Evolutionary conservation across 495 filamentous ascomycete genomes (phyloP).

Genomic region (Lepraria neglecta): DNA sequence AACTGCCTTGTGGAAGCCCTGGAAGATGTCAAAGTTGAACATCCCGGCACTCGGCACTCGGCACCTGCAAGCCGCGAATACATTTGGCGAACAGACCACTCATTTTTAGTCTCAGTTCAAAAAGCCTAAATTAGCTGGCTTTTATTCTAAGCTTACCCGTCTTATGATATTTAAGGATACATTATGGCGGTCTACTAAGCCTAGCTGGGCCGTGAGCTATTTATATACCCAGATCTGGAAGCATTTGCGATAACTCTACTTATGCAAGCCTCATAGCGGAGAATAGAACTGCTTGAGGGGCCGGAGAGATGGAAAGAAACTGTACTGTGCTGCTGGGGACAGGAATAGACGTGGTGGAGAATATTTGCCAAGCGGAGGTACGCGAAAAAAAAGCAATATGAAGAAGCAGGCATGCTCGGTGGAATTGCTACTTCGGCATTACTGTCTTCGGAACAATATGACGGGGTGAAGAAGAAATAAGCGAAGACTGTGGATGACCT

Average conservation of each 20-base stretch:
- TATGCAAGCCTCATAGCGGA: neutral
- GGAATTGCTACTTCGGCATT: too few species aligned
- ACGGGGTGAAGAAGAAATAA: neutral
- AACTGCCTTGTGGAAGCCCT: too few species aligned
- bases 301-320: neutral
- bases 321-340: neutral
- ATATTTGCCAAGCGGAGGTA: neutral
- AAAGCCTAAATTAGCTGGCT: neutral
- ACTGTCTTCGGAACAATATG: neutral
- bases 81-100: neutral
- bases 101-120: neutral
- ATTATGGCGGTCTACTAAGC: neutral
- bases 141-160: neutral
- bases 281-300: neutral
- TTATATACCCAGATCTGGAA: constrained; percentile 8
- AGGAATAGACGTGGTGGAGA: neutral
- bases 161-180: neutral
- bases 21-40: too few species aligned
- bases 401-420: constrained; percentile 3
- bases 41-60: too few species aligned
- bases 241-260: neutral
- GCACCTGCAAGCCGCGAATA: too few species aligned
- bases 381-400: neutral
- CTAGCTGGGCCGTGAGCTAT: neutral
- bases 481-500: neutral